These are phyloP conservation scores for Starmerella floricola DNA, from an alignment of 805 yeast species.

Conservation along the genomic window DNA sequence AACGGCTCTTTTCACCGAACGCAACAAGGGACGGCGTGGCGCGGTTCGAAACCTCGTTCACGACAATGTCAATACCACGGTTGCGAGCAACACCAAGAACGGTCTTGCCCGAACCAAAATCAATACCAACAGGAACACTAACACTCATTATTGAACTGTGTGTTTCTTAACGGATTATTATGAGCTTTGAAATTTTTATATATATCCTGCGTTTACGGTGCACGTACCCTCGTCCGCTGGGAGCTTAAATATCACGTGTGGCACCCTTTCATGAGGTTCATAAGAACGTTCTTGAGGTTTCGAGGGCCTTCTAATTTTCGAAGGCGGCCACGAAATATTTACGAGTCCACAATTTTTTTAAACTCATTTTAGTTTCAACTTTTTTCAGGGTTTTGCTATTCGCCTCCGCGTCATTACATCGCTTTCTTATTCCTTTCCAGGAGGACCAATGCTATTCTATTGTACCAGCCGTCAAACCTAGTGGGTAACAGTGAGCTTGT, in stretches of 20 bases:
- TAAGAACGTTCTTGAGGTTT: constrained; percentile 8
- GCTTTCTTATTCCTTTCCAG: too few species aligned
- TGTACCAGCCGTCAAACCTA: too few species aligned
- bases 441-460: too few species aligned
- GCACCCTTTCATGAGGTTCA: not conserved
- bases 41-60: constrained; percentile 97
- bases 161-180: not conserved
- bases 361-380: too few species aligned
- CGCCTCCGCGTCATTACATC: too few species aligned
- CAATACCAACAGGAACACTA: constrained; percentile 61
- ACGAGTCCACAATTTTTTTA: too few species aligned
- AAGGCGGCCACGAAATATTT: not conserved
- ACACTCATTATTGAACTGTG: constrained; percentile 19
- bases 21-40: constrained; percentile 88
- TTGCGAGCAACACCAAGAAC: constrained; percentile 90
- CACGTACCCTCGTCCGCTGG: not conserved
- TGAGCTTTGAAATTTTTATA: not conserved
- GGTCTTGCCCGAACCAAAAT: constrained; percentile 88
- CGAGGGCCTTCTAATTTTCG: not conserved
- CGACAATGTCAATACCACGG: constrained; percentile 96
- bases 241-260: not conserved
- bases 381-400: too few species aligned
- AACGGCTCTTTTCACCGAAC: constrained; percentile 78
- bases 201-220: not conserved
- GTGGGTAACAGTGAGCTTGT: too few species aligned